These are phyloP conservation scores for Lecanicillium sp. DNA, from an alignment of 2,329 filamentous ascomycete species.

Conservation along the genomic window DNA sequence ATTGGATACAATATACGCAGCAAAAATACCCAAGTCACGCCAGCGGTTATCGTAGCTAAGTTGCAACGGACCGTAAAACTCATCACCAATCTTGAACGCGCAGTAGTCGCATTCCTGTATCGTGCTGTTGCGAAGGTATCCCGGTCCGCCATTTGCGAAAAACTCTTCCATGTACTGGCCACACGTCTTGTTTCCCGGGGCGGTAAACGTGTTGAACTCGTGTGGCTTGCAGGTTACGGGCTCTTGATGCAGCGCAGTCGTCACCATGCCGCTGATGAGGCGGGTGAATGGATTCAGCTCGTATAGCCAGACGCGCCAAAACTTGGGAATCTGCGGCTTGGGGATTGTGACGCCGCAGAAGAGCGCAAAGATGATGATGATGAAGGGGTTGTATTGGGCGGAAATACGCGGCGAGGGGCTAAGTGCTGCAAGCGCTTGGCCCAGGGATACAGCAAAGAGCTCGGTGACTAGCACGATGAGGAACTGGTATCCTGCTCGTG, in stretches of 20 bases:
- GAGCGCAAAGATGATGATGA: slow-evolving; percentile 73
- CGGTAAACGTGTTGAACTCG: slow-evolving; percentile 62
- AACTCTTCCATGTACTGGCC: slow-evolving; percentile 68
- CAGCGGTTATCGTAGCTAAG: slow-evolving; percentile 63
- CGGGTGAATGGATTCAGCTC: slow-evolving; percentile 77
- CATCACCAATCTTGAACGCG: slow-evolving; percentile 68
- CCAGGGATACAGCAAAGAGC: slow-evolving; percentile 74
- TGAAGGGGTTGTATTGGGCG: slow-evolving; percentile 70
- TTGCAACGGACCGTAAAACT: slow-evolving; percentile 65
- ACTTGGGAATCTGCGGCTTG: slow-evolving; percentile 64
- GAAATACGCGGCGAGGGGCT: slow-evolving; percentile 75
- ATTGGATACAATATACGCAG: slow-evolving; percentile 71
- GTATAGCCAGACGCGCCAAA: slow-evolving; percentile 77
- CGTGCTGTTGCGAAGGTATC: slow-evolving; percentile 61
- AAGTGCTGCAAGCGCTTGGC: slow-evolving; percentile 65
- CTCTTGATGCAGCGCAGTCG: slow-evolving; percentile 63
- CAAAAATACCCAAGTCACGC: slow-evolving; percentile 74
- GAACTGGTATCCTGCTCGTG: slow-evolving; percentile 77
- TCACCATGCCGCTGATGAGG: slow-evolving; percentile 71
- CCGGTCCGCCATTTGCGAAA: slow-evolving; percentile 58
- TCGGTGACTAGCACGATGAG: slow-evolving; percentile 78
- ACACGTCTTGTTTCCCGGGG: slow-evolving; percentile 59
- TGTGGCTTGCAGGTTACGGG: slow-evolving; percentile 48
- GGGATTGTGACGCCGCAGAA: slow-evolving; percentile 87
- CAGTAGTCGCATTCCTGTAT: slow-evolving; percentile 71